A percentile compares a stretch with the other conserved stretches of the same genome.
Evolutionary conservation across 257 asterid genomes (phyloP).

Genomic region (Avicennia marina): DNA sequence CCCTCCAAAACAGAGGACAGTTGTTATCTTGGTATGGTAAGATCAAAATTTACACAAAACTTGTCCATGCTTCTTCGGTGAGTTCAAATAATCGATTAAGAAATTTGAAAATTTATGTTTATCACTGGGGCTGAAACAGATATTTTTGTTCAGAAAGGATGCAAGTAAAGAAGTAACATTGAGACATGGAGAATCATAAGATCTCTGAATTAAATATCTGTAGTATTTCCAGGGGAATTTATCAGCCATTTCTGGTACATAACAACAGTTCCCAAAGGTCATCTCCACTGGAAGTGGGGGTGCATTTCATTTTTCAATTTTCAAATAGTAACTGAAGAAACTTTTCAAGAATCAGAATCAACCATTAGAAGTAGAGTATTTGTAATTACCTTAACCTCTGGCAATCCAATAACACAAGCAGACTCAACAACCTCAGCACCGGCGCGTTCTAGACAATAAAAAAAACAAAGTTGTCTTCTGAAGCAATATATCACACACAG

Average conservation of each 20-base stretch:
- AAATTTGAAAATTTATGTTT: too few species aligned
- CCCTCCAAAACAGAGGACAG: neutral
- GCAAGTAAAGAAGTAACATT: neutral
- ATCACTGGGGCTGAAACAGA: too few species aligned
- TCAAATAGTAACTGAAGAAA: neutral
- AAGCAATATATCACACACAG: neutral
- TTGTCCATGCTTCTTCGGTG: too few species aligned
- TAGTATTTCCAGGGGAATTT: too few species aligned
- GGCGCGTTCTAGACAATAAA: conserved; percentile 40
- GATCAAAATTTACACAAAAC: neutral
- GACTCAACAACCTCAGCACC: conserved; percentile 88
- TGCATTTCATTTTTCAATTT: too few species aligned
- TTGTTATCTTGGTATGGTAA: neutral
- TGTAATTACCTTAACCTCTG: conserved; percentile 62
- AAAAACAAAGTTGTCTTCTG: neutral
- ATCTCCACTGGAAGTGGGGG: too few species aligned
- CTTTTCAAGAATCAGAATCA: neutral
- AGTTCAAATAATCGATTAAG: too few species aligned
- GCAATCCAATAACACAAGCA: conserved; percentile 82
- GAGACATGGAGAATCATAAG: too few species aligned
- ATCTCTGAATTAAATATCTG: too few species aligned
- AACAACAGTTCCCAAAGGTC: too few species aligned
- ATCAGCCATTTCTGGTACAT: too few species aligned
- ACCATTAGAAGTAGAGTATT: neutral
- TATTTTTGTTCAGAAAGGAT: too few species aligned